phyloP scores from a whole-genome alignment of 192 early-diverging fungal species.

The Umbelopsis sp. region DNA sequence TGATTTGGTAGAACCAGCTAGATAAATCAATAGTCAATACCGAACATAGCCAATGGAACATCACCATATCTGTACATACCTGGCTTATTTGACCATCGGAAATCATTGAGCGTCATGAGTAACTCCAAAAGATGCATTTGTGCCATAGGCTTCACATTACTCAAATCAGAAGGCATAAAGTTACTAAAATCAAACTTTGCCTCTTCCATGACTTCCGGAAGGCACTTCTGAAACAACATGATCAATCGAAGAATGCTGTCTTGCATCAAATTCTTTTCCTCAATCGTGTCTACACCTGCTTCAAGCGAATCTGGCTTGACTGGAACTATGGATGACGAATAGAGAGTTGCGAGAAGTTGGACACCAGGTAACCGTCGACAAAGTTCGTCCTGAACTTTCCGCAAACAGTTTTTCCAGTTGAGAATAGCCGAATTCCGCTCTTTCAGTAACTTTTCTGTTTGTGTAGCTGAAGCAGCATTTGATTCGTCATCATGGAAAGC shows the following conservation, averaged over 20 bases:
- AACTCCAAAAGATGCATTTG: constrained; percentile 65
- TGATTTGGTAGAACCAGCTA: constrained; percentile 46
- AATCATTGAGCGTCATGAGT: constrained; percentile 57
- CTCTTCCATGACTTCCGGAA: constrained; percentile 67
- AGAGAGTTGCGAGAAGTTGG: constrained; percentile 59
- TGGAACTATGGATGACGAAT: constrained; percentile 33
- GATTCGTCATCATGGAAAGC: constrained; percentile 28
- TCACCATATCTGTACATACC: constrained; percentile 30
- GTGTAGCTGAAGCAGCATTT: neutral
- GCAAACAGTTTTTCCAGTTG: constrained; percentile 31
- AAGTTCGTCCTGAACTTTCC: constrained; percentile 56
- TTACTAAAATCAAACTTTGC: constrained; percentile 74
- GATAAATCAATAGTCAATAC: constrained; percentile 6
- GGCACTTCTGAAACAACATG: constrained; percentile 64
- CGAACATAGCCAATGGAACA: neutral
- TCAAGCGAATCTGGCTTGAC: constrained; percentile 32
- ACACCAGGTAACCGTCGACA: constrained; percentile 71
- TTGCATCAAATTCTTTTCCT: constrained; percentile 49
- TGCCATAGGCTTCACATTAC: constrained; percentile 48
- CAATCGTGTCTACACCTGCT: constrained; percentile 34
- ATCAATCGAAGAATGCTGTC: constrained; percentile 61
- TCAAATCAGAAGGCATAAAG: constrained; percentile 67
- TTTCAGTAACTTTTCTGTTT: neutral
- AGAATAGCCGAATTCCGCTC: neutral
- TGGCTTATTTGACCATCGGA: constrained; percentile 71